Evolutionary conservation across 208 protist genomes (phyloP), one percentile per base, ranked within the genome.

Genomic region (Blastocrithidia nonstop): DNA sequence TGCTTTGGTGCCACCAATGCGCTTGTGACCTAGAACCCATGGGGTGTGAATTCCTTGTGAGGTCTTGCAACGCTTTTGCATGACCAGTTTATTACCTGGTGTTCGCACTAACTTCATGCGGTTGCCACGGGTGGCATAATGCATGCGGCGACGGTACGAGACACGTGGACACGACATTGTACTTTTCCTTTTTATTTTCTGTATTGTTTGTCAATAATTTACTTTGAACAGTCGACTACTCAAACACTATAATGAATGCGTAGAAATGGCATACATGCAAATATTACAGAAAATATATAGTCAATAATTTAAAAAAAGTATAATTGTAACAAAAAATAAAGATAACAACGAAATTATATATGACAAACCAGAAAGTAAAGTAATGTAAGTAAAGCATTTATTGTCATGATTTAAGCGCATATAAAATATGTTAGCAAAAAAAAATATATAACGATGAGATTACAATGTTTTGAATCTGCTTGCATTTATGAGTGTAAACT

Each of bases 61-160:
- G 49, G 70, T 71, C 85, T 99, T 99, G 45, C 61, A 75, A 27
- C 77, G 61, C 76, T 97, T 97, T 66, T 97, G 94, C 71, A 94
- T 77, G 20, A 81, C 66, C 29, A 98, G 80, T 40, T 71, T 73
- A 53, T 95, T 94, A 66, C 95, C 95, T 36, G 80, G 80, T 29
- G 80, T 90, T 57, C 80, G 74, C 33, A 76, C 66, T 41, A 87
- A 69, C 54, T 73, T 82, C 65, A 83, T 84, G 63, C 70, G 74
- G 61, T 85, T 86, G 48, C 71, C 54, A 32, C 69, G 66, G 29
- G 57, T 84, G 25, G 70, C 68, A 57, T 88, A 84, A 65, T 88
- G 73, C 62, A 74, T 81, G 54, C 70, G 66, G 55, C 74, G 69
- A 49, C 73, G 72, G 68, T 88, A 88, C 20, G 63, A 64, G 26